Percentiles rank a stretch among this genome's conserved stretches.
phyloP scores from a whole-genome alignment of 2,329 filamentous ascomycete genomes.

The Colletotrichum horii region DNA sequence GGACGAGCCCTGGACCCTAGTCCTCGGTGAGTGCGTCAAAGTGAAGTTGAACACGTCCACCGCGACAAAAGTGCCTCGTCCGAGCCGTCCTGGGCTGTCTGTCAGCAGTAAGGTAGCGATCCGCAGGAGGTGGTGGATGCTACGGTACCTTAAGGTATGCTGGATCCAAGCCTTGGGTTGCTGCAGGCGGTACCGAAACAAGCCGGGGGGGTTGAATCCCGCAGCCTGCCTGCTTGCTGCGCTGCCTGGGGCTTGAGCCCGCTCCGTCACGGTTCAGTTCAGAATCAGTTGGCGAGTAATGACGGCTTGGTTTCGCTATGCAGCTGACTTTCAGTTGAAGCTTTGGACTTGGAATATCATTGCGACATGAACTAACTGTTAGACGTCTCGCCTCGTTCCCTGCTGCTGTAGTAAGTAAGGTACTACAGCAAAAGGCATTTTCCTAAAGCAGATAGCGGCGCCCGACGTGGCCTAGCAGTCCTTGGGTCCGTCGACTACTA shows the following conservation, averaged over 20 bases:
- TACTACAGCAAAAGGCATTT: neutral
- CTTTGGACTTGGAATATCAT: neutral
- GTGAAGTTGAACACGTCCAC: neutral
- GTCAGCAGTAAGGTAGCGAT: neutral
- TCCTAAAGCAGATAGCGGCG: neutral
- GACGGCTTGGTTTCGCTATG: neutral
- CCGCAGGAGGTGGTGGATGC: neutral
- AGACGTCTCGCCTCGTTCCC: neutral
- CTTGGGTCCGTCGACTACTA: neutral
- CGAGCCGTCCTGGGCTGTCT: neutral
- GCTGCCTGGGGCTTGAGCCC: neutral
- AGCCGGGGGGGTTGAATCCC: neutral
- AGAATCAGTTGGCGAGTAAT: neutral
- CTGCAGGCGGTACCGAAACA: neutral
- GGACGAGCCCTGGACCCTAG: neutral
- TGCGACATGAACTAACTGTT: neutral
- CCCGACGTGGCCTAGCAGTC: neutral
- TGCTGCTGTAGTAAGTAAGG: neutral
- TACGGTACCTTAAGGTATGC: neutral
- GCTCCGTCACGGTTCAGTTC: neutral
- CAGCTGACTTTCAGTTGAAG: neutral
- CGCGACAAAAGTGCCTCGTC: neutral
- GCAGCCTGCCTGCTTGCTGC: neutral
- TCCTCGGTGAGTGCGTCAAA: neutral
- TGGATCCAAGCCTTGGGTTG: neutral